These are phyloP conservation scores for Vigna nakashimae DNA, from an alignment of 306 rosid genomes.

Conservation along the genomic window DNA sequence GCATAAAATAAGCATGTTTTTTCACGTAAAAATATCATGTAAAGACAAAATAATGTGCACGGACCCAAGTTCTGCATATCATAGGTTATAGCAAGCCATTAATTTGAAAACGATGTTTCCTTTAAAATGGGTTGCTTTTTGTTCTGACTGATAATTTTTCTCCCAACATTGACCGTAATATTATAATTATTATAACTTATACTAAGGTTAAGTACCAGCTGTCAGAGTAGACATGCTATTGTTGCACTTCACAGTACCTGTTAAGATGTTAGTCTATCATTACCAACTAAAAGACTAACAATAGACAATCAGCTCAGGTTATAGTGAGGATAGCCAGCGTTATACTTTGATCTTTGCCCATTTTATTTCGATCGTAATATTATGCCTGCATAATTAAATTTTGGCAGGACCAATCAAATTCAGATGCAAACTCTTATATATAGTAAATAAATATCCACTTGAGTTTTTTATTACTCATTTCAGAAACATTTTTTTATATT, in stretches of 20 bases:
- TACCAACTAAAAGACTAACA: neutral
- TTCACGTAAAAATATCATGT: conserved; percentile 16
- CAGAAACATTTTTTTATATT: too few relatives aligned
- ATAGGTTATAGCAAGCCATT: neutral
- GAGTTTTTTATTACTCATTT: too few relatives aligned
- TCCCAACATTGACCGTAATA: conserved; percentile 25
- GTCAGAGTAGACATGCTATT: conserved; percentile 21
- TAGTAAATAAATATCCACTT: neutral
- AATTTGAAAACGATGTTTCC: conserved; percentile 20
- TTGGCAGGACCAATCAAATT: conserved; percentile 2
- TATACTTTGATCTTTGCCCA: neutral
- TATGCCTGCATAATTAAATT: neutral
- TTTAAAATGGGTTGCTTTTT: neutral
- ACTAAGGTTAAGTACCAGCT: neutral
- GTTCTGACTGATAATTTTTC: conserved; percentile 1
- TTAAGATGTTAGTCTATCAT: neutral
- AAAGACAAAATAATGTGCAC: conserved; percentile 24
- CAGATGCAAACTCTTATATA: neutral
- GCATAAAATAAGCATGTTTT: conserved; percentile 11
- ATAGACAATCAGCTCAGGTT: neutral
- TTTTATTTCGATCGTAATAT: neutral
- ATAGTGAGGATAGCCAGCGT: neutral
- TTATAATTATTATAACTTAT: neutral
- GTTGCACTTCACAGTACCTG: neutral
- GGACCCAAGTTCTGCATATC: neutral